Conservation (phyloP, 768 basidiomycete genomes). For the Suillus luteus region DNA sequence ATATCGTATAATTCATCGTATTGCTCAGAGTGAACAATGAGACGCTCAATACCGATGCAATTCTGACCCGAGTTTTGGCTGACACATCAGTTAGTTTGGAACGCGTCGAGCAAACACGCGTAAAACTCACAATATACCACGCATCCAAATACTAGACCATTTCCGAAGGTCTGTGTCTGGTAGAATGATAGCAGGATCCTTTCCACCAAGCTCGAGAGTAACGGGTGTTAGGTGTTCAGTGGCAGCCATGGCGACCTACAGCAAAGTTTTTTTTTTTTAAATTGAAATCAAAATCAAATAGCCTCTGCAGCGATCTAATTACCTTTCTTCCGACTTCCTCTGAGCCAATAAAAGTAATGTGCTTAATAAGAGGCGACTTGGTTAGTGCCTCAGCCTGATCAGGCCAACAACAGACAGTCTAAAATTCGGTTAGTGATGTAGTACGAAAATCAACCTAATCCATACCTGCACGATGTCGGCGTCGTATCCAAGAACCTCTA, state of each 20-base stretch:
- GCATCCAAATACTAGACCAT: constrained; percentile 84
- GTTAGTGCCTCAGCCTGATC: constrained; percentile 85
- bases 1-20: constrained; percentile 74
- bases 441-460: not conserved
- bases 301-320: constrained; percentile 21
- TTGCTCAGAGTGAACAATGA: constrained; percentile 80
- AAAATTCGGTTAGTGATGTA: constrained; percentile 11
- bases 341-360: constrained; percentile 94
- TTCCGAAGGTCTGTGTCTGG: constrained; percentile 80
- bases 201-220: constrained; percentile 91
- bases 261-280: not conserved
- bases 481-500: constrained; percentile 82
- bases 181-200: constrained; percentile 91
- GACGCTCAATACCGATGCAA: constrained; percentile 94
- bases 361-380: constrained; percentile 75
- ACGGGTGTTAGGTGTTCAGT: constrained; percentile 88
- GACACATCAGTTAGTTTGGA: constrained; percentile 10
- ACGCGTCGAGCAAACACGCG: not conserved
- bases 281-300: not conserved
- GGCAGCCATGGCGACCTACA: constrained; percentile 78
- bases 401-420: constrained; percentile 87
- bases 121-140: constrained; percentile 81
- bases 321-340: constrained; percentile 78
- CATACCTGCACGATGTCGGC: constrained; percentile 85
- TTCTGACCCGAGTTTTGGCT: constrained; percentile 96